Conservation (phyloP, 2,329 filamentous ascomycete species). For the Zymoseptoria ardabiliae region DNA sequence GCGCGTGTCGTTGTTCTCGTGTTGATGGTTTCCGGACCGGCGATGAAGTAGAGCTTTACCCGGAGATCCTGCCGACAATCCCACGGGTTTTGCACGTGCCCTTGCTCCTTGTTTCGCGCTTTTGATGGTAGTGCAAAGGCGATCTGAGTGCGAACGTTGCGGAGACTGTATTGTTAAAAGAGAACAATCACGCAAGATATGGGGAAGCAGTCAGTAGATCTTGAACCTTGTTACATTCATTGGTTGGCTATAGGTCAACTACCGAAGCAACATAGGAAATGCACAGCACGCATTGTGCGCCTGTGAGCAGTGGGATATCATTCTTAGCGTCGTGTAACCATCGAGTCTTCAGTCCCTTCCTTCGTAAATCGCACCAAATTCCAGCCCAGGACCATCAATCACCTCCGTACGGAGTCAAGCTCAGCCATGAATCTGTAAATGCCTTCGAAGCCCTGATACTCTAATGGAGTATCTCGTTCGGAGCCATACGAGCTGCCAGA, state of each 20-base stretch:
- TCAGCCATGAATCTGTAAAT: slow-evolving; percentile 60
- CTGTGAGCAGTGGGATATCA: slow-evolving; percentile 18
- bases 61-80: neutral
- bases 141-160: no score
- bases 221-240: neutral
- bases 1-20: neutral
- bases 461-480: slow-evolving; percentile 39
- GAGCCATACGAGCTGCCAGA: slow-evolving; percentile 42
- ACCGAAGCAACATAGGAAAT: neutral
- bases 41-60: neutral
- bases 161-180: no score
- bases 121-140: no score
- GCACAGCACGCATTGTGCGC: neutral
- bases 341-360: neutral
- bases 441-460: slow-evolving; percentile 57
- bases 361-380: neutral
- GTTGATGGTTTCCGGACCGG: neutral
- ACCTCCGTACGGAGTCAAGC: slow-evolving; percentile 45
- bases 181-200: no score
- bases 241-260: neutral
- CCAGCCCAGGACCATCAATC: slow-evolving; percentile 6
- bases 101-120: no score
- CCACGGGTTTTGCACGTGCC: neutral
- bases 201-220: no score
- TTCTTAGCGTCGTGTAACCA: slow-evolving; percentile 13